phyloP scores from a whole-genome alignment of 2,329 filamentous ascomycete species.

The Paecilomyces variotii region DNA sequence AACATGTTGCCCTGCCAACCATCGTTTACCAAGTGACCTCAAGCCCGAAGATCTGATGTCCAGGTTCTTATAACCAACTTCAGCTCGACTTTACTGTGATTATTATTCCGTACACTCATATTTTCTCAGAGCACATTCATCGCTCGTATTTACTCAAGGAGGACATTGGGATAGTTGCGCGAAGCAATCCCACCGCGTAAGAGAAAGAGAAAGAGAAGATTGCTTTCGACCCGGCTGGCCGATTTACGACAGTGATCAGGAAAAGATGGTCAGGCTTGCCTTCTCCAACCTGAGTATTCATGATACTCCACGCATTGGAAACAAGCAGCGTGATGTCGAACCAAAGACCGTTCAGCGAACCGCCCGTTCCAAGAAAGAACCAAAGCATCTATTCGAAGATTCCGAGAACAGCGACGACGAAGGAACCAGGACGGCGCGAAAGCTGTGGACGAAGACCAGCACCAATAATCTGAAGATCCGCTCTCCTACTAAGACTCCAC shows the following conservation, averaged over 20 bases:
- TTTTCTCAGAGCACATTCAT: not conserved
- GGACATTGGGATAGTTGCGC: not conserved
- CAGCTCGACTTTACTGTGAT: not conserved
- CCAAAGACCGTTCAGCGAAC: not conserved
- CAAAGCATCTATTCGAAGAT: not conserved
- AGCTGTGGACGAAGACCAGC: not conserved
- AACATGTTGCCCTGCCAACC: conserved; percentile 5
- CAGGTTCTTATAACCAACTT: not conserved
- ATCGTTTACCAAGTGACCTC: not conserved
- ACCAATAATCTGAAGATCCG: conserved; percentile 1
- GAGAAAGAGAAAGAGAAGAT: not conserved
- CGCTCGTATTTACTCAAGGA: not conserved
- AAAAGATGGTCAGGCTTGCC: not conserved
- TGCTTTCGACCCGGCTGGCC: not conserved
- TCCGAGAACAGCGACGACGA: not conserved
- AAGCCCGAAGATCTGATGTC: not conserved
- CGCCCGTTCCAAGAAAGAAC: not conserved
- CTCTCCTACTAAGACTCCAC: not conserved
- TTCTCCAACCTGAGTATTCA: not conserved
- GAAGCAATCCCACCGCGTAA: not conserved
- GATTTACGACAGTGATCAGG: not conserved
- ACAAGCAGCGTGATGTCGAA: not conserved
- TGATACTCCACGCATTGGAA: not conserved
- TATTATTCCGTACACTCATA: not conserved
- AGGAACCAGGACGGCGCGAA: not conserved